These are phyloP conservation scores for Mucor indicus DNA, from an alignment of 371 early-diverging fungal species.

Conservation along the genomic window DNA sequence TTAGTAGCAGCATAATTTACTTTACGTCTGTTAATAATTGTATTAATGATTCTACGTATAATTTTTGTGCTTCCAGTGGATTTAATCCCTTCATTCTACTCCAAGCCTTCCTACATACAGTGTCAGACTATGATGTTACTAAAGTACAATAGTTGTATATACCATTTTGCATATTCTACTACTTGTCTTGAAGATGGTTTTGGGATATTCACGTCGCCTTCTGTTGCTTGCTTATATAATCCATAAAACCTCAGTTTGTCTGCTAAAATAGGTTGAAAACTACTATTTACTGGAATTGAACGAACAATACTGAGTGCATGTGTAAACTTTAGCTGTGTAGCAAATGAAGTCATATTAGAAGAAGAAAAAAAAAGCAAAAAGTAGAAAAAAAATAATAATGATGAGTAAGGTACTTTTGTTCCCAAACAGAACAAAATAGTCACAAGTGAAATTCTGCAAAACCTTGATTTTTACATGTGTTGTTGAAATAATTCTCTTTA, in stretches of 20 bases:
- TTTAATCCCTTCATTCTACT: constrained; percentile 24
- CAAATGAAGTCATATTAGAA: no score
- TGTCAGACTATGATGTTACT: no score
- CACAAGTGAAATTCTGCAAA: no score
- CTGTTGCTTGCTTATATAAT: constrained; percentile 69
- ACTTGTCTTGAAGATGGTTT: constrained; percentile 18
- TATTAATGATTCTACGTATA: constrained; percentile 24
- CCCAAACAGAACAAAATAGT: not conserved
- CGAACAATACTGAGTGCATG: constrained; percentile 11
- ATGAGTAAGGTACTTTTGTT: no score
- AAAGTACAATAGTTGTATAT: no score
- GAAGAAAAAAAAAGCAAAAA: not conserved
- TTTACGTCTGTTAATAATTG: constrained; percentile 22
- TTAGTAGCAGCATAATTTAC: no score
- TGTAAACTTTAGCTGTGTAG: constrained; percentile 9
- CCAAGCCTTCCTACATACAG: constrained; percentile 33
- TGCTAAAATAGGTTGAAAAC: constrained; percentile 53
- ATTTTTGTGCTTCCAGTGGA: constrained; percentile 24
- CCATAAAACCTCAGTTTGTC: constrained; percentile 66
- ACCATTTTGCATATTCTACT: constrained; percentile 21
- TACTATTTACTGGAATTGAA: constrained; percentile 4
- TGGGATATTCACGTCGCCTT: constrained; percentile 57
- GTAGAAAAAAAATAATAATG: not conserved
- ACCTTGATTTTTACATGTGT: no score
- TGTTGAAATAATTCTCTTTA: no score